phyloP scores from a whole-genome alignment of 1,284 basidiomycete genomes.

The Leccinum subfulvum region DNA sequence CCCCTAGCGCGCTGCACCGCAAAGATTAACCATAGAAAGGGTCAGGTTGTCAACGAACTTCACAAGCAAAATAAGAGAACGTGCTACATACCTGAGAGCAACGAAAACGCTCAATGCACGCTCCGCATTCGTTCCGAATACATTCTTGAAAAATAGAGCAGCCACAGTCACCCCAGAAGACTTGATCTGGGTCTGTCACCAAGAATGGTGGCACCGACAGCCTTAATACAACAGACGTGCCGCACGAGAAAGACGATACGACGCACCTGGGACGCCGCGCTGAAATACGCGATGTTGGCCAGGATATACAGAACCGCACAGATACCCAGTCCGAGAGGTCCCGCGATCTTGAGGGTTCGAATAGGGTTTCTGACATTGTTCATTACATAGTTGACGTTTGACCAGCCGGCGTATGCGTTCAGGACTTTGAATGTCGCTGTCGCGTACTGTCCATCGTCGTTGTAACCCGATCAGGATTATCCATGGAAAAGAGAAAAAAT shows the following conservation, averaged over 20 bases:
- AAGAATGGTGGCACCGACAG: not conserved
- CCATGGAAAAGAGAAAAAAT: not conserved
- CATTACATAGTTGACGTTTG: conserved; percentile 51
- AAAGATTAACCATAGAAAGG: not conserved
- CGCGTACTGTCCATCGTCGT: conserved; percentile 41
- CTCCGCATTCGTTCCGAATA: conserved; percentile 49
- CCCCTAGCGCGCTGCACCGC: conserved; percentile 28
- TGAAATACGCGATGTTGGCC: conserved; percentile 55
- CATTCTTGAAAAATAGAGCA: conserved; percentile 51
- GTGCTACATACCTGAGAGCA: conserved; percentile 44
- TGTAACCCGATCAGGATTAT: not conserved
- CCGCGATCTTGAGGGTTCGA: conserved; percentile 53
- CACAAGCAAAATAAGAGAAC: not conserved
- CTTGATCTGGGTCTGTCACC: conserved; percentile 41
- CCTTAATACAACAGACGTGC: not conserved
- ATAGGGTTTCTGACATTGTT: conserved; percentile 54
- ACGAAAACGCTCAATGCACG: conserved; percentile 51
- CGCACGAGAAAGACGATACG: too few relatives aligned
- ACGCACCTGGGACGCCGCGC: conserved; percentile 29
- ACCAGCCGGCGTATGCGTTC: conserved; percentile 55
- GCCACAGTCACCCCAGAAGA: conserved; percentile 50
- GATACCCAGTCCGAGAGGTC: conserved; percentile 49
- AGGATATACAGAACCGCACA: conserved; percentile 49
- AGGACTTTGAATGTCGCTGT: conserved; percentile 61
- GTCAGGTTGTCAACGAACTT: not conserved